Evolutionary conservation across 768 basidiomycete species (phyloP), one percentile per base, ranked within the genome.

Genomic region (Saitozyma sp.): DNA sequence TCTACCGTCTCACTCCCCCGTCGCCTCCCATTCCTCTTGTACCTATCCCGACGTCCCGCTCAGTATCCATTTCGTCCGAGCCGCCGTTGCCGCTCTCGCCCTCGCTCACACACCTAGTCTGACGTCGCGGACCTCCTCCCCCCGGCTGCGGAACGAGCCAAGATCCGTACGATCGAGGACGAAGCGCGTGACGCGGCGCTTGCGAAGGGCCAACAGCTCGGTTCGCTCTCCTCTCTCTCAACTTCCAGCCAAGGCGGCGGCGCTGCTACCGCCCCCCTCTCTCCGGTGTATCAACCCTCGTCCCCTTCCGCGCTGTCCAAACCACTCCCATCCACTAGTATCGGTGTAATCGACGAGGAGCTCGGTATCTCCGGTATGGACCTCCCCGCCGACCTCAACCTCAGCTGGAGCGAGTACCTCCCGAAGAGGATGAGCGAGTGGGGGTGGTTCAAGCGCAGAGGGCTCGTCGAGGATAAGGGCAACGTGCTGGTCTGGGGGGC

Each of bases 151-250:
- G 73, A 80, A 74, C 68, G 81, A 37, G 52, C 59, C 13, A 66
- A 59, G 48, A 65, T 78, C 51, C 61, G 66, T 46, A 70, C 76
- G 9, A 80, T 82, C 67, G 81, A 81, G 66, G 81, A 82, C 41
- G 80, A 80, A 65, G 63, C 61, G 29, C 56, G 69, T 13, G 76
- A 73, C 9, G 61, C 62, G 50, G 20, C 46, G 37, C 49, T 54
- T 14, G 42, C 58, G 48, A 48, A 56, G 51, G 17, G 51, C 5
- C 54, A 41, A 19, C 14, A 29, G 29, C 29, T 29, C 29, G 29
- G 29, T 29, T 29, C 29, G 29, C 29, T 29, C 29, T 29, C 29
- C 29, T 29, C 29, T 2, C 29, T 29, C 29, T 29, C 29, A 29
- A 29, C 29, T 29, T 29, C 29, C 29, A 29, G 29, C 5, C 29